Conservation (phyloP, 1,284 basidiomycete genomes). For the Caloboletus firmus region DNA sequence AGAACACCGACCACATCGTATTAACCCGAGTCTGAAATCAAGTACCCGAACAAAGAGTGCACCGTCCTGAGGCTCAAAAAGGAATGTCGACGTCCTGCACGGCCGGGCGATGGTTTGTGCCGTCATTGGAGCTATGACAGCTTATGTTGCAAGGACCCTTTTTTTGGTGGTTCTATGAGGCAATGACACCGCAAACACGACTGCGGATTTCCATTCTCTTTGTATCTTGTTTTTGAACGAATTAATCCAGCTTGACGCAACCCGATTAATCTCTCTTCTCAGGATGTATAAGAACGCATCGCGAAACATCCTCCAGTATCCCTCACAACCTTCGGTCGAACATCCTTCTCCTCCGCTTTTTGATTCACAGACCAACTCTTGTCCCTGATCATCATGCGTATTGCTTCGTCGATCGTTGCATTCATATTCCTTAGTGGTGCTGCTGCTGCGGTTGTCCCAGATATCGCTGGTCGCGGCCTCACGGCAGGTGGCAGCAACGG, state of each 20-base stretch:
- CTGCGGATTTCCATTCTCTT: conserved; percentile 6
- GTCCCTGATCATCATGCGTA: conserved; percentile 10
- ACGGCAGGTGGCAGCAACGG: no score
- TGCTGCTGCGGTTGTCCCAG: conserved; percentile 6
- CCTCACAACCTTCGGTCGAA: neutral
- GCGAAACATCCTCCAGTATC: neutral
- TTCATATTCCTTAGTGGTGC: conserved; percentile 10
- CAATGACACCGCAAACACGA: neutral
- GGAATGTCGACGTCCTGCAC: neutral
- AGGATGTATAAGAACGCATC: conserved; percentile 9
- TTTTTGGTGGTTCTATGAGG: neutral
- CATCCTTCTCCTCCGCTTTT: neutral
- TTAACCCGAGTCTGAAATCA: neutral
- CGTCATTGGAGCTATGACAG: neutral
- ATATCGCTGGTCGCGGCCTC: neutral
- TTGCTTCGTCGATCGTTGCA: conserved; percentile 2
- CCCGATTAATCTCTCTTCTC: neutral
- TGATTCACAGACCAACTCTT: neutral
- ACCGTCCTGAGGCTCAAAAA: neutral
- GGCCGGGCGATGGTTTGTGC: neutral
- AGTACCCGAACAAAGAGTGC: neutral
- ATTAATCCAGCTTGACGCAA: neutral
- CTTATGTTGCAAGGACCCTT: neutral
- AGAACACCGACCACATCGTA: no score
- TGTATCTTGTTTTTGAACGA: neutral